Evolutionary conservation across 305 asterid genomes (phyloP).

Genomic region (Caryopteris hybrid): DNA sequence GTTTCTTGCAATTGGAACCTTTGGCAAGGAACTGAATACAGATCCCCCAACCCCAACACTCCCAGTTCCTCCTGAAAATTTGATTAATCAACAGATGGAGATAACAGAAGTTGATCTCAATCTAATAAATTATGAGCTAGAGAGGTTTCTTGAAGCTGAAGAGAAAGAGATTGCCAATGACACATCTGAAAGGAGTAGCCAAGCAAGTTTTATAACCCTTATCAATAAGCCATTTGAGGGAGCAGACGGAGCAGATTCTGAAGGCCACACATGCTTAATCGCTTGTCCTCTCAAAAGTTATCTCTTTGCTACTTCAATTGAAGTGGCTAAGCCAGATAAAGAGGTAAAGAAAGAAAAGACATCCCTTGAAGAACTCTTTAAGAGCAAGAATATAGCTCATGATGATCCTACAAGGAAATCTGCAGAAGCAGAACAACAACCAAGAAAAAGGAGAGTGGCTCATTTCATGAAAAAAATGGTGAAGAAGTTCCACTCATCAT

Average conservation of each 20-base stretch:
- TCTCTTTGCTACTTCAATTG: constrained; percentile 56
- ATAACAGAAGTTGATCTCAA: constrained; percentile 58
- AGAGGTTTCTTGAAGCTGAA: constrained; percentile 64
- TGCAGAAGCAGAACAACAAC: constrained; percentile 32
- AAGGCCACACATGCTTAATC: constrained; percentile 26
- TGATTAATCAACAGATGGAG: constrained; percentile 34
- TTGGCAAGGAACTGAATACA: constrained; percentile 50
- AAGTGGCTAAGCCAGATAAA: constrained; percentile 27
- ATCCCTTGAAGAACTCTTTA: constrained; percentile 53
- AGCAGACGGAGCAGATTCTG: constrained; percentile 40
- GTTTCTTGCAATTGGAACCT: constrained; percentile 84
- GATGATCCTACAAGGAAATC: constrained; percentile 27
- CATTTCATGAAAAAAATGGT: constrained; percentile 58
- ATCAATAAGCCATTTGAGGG: constrained; percentile 41
- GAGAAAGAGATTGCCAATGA: constrained; percentile 46
- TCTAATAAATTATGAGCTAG: constrained; percentile 62
- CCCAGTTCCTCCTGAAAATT: constrained; percentile 29
- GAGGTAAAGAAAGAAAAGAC: constrained; percentile 42
- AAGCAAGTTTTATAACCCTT: constrained; percentile 54
- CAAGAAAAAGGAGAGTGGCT: constrained; percentile 25
- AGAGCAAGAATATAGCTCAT: constrained; percentile 23
- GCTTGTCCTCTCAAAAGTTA: constrained; percentile 65
- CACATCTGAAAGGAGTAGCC: constrained; percentile 56
- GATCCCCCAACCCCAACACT: constrained; percentile 77
- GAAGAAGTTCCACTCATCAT: constrained; percentile 43